Evolutionary conservation across 805 yeast species (phyloP), one percentile per base, ranked within the genome.

Genomic region (Zygoascus flipseniorum): DNA sequence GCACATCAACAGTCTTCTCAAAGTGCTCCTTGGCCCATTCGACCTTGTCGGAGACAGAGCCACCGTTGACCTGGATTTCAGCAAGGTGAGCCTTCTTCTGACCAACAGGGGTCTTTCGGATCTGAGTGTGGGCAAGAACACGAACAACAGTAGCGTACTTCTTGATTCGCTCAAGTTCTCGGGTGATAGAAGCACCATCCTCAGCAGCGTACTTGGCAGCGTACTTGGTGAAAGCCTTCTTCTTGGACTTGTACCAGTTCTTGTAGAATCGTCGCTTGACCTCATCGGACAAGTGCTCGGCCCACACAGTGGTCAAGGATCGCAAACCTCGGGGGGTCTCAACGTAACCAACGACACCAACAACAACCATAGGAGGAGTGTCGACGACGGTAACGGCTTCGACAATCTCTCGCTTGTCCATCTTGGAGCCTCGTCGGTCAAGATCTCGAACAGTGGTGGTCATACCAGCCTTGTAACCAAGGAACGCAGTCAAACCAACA

Each of bases 401-500:
- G 65, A 93, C 99, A 69, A 93, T 84, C 83, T 93, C 99, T 80
- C 98, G 95, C 95, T 93, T 93, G 96, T 93, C 97, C 97, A 92
- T 89, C 85, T 93, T 93, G 75, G 99, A 93, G 77, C 99, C 99
- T 80, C 99, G 99, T 82, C 98, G 87, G 92, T 93, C 97, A 75
- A 93, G 86, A 81, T 93, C 99, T 83, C 99, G 90, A 74, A 93
- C 99, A 70, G 89, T 89, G 80, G 99, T 93, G 80, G 99, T 85
- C 99, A 93, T 93, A 89, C 99, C 99, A 69, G 99, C 99, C 85
- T 82, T 82, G 97, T 93, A 93, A 81, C 99, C 99, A 70, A 93
- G 85, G 95, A 92, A 93, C 68, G 99, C 97, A 69, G 99, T 93
- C 78, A 93, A 82, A 76, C 95, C 95, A 69, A 90, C 97, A 70